Conservation (phyloP, 225 moss, liverwort and hornwort species). For the Thuidium tamariscinum region DNA sequence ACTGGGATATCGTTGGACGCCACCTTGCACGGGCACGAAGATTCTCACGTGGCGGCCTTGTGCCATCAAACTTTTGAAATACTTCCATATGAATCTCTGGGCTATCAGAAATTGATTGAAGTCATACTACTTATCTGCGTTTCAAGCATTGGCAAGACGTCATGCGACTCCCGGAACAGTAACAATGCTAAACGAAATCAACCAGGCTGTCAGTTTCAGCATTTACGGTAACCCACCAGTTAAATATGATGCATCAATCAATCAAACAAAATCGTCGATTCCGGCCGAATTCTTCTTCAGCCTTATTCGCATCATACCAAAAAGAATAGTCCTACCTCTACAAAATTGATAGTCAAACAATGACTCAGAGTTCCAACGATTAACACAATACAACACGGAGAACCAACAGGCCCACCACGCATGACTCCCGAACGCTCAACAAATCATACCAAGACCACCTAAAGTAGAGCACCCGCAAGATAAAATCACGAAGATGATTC, state of each 20-base stretch:
- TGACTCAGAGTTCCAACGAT: slow-evolving; percentile 5
- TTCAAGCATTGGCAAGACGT: slow-evolving; percentile 19
- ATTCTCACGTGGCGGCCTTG: not conserved
- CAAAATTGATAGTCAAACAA: slow-evolving; percentile 13
- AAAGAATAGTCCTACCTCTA: slow-evolving; percentile 8
- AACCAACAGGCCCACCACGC: not conserved
- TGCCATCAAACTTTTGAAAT: not conserved
- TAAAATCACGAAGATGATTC: not conserved
- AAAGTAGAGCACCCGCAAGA: not conserved
- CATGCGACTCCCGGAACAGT: no score
- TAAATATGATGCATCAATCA: not conserved
- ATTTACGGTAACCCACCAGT: no score
- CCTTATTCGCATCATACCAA: slow-evolving; percentile 2
- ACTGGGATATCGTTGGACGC: not conserved
- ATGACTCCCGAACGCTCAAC: not conserved
- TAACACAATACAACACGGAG: slow-evolving; percentile 5
- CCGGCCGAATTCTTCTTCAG: not conserved
- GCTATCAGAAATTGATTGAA: not conserved
- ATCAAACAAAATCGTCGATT: not conserved
- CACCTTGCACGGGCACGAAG: not conserved
- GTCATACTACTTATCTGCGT: slow-evolving; percentile 7
- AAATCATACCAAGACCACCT: not conserved
- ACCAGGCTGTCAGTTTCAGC: not conserved
- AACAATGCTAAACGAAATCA: no score
- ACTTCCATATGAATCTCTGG: not conserved